Evolutionary conservation across 805 yeast genomes (phyloP), one percentile per base, ranked within the genome.

Genomic region (Danielozyma ontarioensis): DNA sequence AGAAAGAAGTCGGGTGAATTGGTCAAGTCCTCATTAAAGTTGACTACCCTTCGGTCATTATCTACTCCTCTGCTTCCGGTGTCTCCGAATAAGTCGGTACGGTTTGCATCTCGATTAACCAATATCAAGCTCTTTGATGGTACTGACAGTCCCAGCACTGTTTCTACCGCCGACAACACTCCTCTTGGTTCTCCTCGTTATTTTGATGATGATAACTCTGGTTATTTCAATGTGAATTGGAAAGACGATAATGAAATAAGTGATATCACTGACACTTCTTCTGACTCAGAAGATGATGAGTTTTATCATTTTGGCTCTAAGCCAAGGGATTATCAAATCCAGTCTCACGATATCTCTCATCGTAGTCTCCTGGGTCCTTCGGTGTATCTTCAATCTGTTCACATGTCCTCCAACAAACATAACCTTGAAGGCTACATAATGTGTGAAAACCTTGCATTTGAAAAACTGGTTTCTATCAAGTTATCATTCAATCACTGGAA

Each of bases 101-200:
- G 85, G 34, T 81, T 81, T 53, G 83, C 86, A 1, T 53, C 72
- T 4, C 62, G 74, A 31, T 59, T 80, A 37, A 79, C 76, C 33
- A 76, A 76, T 26, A 71, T 82, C 35, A 80, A 80, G 53, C 73
- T 74, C 47, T 81, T 82, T 50, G 76, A 77, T 45, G 78, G 78
- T 27, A 53, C 58, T 17, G 80, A 74, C 31, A 74, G 72, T 41
- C 87, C 88, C 19, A 64, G 69, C 8, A 70, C 82, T 2, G 82
- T 80, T n/a, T 77, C 83, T 0, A 47, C 55, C 12, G 40, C 66
- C 32, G 76, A 74, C 27, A 69, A 67, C 42, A 70, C 83, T 1
- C 80, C 80, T 0, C 48, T 59, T 18, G 55, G 55, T 17, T 57
- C 65, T 2, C 69, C 69, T 3, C 35, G 26, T 17, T 10, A n/a